A percentile compares a stretch with the other conserved stretches of the same genome.
Evolutionary conservation across 2,329 filamentous ascomycete genomes (phyloP).

Genomic region (Aspergillus quadricinctus): DNA sequence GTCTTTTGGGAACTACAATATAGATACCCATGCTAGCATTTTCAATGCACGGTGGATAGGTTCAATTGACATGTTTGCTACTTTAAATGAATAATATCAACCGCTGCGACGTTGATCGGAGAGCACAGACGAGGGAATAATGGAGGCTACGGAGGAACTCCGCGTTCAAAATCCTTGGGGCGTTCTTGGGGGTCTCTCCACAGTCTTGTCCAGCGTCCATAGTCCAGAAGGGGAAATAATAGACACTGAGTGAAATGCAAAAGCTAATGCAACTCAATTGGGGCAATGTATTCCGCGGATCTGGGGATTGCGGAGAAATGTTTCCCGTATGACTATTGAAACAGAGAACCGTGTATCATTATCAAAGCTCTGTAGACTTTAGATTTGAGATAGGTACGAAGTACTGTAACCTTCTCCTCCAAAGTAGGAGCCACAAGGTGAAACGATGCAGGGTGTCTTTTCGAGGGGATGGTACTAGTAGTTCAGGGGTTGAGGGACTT

Average conservation of each 20-base stretch:
- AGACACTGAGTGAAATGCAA: background rate
- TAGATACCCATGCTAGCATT: too few species aligned
- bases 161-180: background rate
- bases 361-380: too few species aligned
- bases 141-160: background rate
- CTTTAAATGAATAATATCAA: background rate
- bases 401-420: too few species aligned
- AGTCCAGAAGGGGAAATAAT: background rate
- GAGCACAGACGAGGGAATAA: background rate
- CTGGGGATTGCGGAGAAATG: background rate
- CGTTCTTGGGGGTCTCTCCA: background rate
- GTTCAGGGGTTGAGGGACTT: background rate
- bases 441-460: background rate
- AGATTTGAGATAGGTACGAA: too few species aligned
- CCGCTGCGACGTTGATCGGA: background rate
- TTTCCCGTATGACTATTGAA: too few species aligned
- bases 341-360: too few species aligned
- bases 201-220: background rate
- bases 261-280: background rate
- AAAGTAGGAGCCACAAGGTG: background rate
- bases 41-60: background rate
- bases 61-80: background rate
- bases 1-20: background rate
- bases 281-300: background rate
- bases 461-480: background rate